These are phyloP conservation scores for Pyrus hybrid DNA, from an alignment of 331 rosid species.

Conservation along the genomic window DNA sequence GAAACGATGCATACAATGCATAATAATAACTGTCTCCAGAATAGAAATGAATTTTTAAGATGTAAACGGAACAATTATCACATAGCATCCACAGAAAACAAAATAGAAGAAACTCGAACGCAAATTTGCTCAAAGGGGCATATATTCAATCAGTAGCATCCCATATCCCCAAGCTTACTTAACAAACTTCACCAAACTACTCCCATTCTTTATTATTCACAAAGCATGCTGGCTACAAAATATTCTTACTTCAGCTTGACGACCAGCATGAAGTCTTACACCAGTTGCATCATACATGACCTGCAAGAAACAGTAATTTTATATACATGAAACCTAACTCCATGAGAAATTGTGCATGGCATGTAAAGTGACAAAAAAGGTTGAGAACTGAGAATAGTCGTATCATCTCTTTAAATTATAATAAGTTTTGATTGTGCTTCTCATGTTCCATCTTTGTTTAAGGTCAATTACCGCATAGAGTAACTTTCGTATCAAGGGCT, in stretches of 20 bases:
- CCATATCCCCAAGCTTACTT: conserved; percentile 1
- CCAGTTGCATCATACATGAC: conserved; percentile 51
- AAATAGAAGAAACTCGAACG: background rate
- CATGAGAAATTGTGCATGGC: background rate
- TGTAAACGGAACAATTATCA: background rate
- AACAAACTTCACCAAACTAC: background rate
- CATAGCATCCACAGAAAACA: background rate
- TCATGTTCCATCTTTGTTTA: background rate
- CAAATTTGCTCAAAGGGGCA: background rate
- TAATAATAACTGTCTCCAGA: no score
- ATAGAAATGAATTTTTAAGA: background rate
- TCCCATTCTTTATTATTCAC: background rate
- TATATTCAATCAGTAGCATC: background rate
- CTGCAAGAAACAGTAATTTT: conserved; percentile 15
- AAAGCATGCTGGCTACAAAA: background rate
- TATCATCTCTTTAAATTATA: background rate
- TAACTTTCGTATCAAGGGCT: background rate
- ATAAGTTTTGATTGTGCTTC: background rate
- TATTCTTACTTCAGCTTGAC: conserved; percentile 41
- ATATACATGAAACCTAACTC: background rate
- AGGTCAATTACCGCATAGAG: background rate
- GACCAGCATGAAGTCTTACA: conserved; percentile 46
- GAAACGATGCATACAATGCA: background rate
- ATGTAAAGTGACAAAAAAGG: background rate
- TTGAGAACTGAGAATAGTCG: background rate